phyloP scores from a whole-genome alignment of 495 filamentous ascomycete genomes.

The Annulohypoxylon stygium region DNA sequence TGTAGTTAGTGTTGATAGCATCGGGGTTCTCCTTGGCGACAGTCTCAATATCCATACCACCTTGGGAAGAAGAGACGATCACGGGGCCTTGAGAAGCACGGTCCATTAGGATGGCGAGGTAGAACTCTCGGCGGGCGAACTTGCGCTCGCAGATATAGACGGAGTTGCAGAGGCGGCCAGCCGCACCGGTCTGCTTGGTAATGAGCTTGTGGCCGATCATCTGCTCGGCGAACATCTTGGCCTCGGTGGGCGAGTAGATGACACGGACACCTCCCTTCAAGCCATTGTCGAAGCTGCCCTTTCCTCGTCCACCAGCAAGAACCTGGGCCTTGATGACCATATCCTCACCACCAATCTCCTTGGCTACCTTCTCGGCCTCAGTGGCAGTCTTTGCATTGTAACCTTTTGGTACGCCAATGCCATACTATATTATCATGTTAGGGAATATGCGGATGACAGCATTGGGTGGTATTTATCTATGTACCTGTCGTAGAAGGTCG shows the following conservation, averaged over 20 bases:
- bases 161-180: conserved; percentile 90
- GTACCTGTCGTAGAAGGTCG: conserved; percentile 85
- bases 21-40: conserved; percentile 98
- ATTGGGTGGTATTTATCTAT: conserved; percentile 48
- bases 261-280: conserved; percentile 98
- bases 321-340: conserved; percentile 99
- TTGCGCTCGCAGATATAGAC: conserved; percentile 99
- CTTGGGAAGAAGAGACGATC: conserved; percentile 96
- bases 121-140: conserved; percentile 98
- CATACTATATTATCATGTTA: conserved; percentile 74
- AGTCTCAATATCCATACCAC: conserved; percentile 98
- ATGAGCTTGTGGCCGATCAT: conserved; percentile 99
- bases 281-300: conserved; percentile 97
- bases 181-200: conserved; percentile 97
- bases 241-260: conserved; percentile 89
- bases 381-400: conserved; percentile 82
- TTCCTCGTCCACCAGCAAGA: conserved; percentile 95
- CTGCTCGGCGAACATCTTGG: conserved; percentile 97
- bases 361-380: conserved; percentile 93
- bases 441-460: conserved; percentile 33
- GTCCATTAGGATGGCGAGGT: conserved; percentile 98
- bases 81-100: conserved; percentile 90
- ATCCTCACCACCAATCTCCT: conserved; percentile 90
- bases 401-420: conserved; percentile 90
- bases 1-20: conserved; percentile 90